Evolutionary conservation across 2,329 filamentous ascomycete species (phyloP), one percentile per base, ranked within the genome.

Genomic region (Pezicula neosporulosa): DNA sequence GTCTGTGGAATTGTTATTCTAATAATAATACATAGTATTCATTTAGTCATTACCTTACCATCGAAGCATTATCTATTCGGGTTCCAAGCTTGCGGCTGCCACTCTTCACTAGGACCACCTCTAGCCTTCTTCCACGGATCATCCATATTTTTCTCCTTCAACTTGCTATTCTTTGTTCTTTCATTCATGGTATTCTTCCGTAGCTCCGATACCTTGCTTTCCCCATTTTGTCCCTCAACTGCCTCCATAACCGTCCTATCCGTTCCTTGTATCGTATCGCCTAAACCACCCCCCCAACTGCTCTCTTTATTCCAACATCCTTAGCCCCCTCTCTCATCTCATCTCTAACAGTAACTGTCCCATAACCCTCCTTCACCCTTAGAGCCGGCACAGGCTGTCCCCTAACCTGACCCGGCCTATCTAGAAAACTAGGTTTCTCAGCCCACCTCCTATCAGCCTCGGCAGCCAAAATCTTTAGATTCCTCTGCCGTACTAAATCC

Each of bases 401-500:
- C 45, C 47, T 49, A 33, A n/a, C 50, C 18, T 39, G 12, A 3
- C 62, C 66, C 0, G 70, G 70, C 21, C 65, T 65, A 51, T 77
- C 75, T 58, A 76, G 65, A 27, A 78, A 63, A 52, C 76, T 74
- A 2, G 76, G 73, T 66, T 84, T 84, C 6, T 80, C 79, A 28
- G 75, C 79, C 84, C 84, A 87, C 36, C 81, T 72, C 27, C 79
- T 80, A 60, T 87, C 83, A 2, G 83, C 84, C 63, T 80, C 68
- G 15, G 80, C 80, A 12, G 82, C 84, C 15, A 86, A 72, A 6
- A 73, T 54, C 64, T 77, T 78, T 57, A 86, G 74, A 52, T 75
- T 72, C 47, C 72, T 70, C 65, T 76, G 79, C 24, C 84, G 74
- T 10, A 65, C 62, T 1, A 81, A 63, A 48, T 87, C 83, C 33